Evolutionary conservation across 306 rosid genomes (phyloP).

Genomic region (Malus sieversii): DNA sequence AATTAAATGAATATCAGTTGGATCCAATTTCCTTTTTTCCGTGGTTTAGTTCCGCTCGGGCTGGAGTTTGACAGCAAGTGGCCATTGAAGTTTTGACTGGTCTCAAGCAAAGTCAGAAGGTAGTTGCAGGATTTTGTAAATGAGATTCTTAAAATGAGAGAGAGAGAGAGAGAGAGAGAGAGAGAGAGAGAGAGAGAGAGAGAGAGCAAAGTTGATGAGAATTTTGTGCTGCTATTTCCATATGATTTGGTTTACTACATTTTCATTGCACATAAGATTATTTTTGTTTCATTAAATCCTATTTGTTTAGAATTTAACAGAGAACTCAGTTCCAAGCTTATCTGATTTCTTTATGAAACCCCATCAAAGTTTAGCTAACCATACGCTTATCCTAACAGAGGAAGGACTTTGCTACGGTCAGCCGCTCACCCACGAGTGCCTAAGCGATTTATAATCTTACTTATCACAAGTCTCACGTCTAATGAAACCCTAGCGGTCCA

Average conservation of each 20-base stretch:
- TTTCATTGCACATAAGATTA: conserved; percentile 3
- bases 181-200: background rate
- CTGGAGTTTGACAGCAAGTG: conserved; percentile 16
- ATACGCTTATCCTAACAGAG: too few species aligned
- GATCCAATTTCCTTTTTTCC: background rate
- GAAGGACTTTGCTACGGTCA: too few species aligned
- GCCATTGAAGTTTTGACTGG: conserved; percentile 28
- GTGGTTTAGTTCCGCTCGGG: background rate
- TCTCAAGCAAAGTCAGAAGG: conserved; percentile 13
- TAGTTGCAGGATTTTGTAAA: conserved; percentile 19
- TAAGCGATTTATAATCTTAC: too few species aligned
- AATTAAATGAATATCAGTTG: background rate
- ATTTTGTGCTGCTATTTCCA: conserved; percentile 4
- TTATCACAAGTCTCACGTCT: background rate
- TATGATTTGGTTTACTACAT: background rate
- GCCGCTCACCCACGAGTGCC: too few species aligned
- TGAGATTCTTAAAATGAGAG: conserved; percentile 9
- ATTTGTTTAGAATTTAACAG: background rate
- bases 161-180: background rate
- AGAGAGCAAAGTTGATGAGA: background rate
- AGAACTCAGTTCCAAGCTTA: background rate
- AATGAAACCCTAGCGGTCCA: background rate
- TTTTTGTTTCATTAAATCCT: background rate
- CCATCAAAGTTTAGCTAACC: background rate
- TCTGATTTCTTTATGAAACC: background rate